Evolutionary conservation across 345 rosid genomes (phyloP).

Genomic region (Salix koriyanagi): DNA sequence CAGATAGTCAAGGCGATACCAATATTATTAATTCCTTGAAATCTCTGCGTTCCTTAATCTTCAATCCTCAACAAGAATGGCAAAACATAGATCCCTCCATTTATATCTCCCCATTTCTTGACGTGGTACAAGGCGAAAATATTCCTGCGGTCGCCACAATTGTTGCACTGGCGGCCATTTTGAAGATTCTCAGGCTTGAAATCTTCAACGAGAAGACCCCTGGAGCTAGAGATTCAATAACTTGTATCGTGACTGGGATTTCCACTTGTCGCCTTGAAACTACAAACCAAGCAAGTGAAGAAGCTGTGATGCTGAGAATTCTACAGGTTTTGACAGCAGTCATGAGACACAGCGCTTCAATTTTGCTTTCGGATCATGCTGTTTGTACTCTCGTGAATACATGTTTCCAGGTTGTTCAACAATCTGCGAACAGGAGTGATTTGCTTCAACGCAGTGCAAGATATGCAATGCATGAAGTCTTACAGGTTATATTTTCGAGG

Average conservation of each 20-base stretch:
- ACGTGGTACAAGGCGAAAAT: slow-evolving; percentile 71
- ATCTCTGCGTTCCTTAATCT: slow-evolving; percentile 69
- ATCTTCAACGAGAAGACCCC: slow-evolving; percentile 76
- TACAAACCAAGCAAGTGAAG: slow-evolving; percentile 57
- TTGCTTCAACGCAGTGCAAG: slow-evolving; percentile 77
- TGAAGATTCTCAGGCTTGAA: slow-evolving; percentile 59
- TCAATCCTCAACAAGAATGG: slow-evolving; percentile 94
- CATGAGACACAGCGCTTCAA: slow-evolving; percentile 61
- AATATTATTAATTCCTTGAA: slow-evolving; percentile 58
- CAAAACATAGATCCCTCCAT: slow-evolving; percentile 67
- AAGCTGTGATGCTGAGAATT: slow-evolving; percentile 80
- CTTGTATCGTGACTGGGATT: slow-evolving; percentile 47
- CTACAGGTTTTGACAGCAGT: slow-evolving; percentile 58
- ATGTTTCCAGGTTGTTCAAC: slow-evolving; percentile 86
- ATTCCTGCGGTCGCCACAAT: slow-evolving; percentile 75
- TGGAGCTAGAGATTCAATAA: slow-evolving; percentile 67
- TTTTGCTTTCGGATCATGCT: slow-evolving; percentile 58
- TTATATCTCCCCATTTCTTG: slow-evolving; percentile 77
- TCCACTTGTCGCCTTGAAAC: slow-evolving; percentile 80
- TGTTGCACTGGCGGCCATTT: slow-evolving; percentile 52
- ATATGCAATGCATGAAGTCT: slow-evolving; percentile 76
- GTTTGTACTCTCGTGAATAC: slow-evolving; percentile 81
- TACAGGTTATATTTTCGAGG: slow-evolving; percentile 66
- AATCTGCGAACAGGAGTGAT: slow-evolving; percentile 63
- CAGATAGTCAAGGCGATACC: slow-evolving; percentile 53